Percentiles rank a stretch among this genome's conserved stretches.
These are phyloP conservation scores for Tillandsia fasciculata DNA, from an alignment of 176 grass and related monocot genomes.

Conservation along the genomic window DNA sequence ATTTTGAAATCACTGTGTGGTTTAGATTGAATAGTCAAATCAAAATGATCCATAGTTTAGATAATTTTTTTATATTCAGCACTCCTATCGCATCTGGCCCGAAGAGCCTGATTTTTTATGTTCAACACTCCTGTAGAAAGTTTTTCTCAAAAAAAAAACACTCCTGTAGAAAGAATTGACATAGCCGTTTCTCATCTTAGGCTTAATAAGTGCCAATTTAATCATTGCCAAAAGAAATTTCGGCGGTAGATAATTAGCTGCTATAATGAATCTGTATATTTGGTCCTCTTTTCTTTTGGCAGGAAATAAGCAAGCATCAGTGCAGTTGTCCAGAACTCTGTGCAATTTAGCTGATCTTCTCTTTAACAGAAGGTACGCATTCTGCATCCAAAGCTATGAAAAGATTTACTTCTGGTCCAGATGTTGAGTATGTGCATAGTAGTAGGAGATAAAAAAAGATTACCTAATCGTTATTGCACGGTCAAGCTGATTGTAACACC, in stretches of 20 bases:
- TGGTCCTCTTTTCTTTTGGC: constrained; percentile 4
- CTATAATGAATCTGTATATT: background rate
- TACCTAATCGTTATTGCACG: too few relatives aligned
- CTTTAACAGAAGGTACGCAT: constrained; percentile 64
- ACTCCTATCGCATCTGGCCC: too few relatives aligned
- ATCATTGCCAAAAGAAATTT: background rate
- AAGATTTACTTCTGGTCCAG: background rate
- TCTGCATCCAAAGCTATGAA: background rate
- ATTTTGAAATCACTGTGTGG: too few relatives aligned
- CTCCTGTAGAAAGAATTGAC: background rate
- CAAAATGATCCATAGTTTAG: too few relatives aligned
- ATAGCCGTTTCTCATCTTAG: background rate
- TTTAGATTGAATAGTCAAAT: too few relatives aligned
- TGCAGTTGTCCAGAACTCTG: constrained; percentile 53
- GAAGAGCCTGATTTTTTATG: too few relatives aligned
- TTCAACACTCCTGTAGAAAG: background rate
- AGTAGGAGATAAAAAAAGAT: background rate
- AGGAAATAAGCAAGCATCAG: constrained; percentile 31
- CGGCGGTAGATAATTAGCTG: background rate
- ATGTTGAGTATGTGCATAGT: background rate
- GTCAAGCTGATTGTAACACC: too few relatives aligned
- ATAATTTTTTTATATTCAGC: too few relatives aligned
- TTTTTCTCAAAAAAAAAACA: too few relatives aligned
- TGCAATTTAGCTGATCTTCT: constrained; percentile 71
- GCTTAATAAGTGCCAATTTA: background rate